Conservation (phyloP, 1,139 yeast species). For the Cylindricascospora bacillispora region DNA sequence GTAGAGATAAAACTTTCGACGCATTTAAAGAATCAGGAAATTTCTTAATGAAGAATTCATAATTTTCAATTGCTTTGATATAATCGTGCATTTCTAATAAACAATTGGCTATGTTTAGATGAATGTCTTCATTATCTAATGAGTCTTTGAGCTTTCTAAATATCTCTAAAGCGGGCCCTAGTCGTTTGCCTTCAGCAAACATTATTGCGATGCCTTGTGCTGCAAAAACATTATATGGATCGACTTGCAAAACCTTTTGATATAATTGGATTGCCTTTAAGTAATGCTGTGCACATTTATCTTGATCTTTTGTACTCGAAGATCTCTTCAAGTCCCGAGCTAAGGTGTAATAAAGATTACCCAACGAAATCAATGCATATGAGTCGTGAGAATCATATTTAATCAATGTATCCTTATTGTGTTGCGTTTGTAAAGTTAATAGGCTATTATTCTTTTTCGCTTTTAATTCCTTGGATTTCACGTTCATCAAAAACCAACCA, state of each 20-base stretch:
- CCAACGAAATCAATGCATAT: constrained; percentile 81
- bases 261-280: constrained; percentile 81
- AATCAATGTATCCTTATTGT: constrained; percentile 74
- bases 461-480: constrained; percentile 23
- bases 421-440: constrained; percentile 58
- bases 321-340: constrained; percentile 61
- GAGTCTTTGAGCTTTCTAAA: constrained; percentile 87
- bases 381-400: constrained; percentile 77
- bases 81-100: constrained; percentile 70
- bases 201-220: constrained; percentile 96
- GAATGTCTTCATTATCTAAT: constrained; percentile 69
- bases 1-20: constrained; percentile 50
- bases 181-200: constrained; percentile 75
- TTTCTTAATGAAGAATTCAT: constrained; percentile 64
- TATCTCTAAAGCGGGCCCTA: constrained; percentile 68
- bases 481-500: constrained; percentile 74
- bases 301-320: constrained; percentile 33
- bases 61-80: constrained; percentile 77
- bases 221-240: constrained; percentile 81
- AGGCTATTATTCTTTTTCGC: constrained; percentile 28
- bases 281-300: constrained; percentile 65
- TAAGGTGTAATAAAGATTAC: constrained; percentile 70
- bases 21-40: constrained; percentile 26
- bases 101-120: constrained; percentile 81
- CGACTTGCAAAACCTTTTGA: constrained; percentile 76